Evolutionary conservation across 139 green algal species (phyloP), one percentile per base, ranked within the genome.

Genomic region (Microglena sp.): DNA sequence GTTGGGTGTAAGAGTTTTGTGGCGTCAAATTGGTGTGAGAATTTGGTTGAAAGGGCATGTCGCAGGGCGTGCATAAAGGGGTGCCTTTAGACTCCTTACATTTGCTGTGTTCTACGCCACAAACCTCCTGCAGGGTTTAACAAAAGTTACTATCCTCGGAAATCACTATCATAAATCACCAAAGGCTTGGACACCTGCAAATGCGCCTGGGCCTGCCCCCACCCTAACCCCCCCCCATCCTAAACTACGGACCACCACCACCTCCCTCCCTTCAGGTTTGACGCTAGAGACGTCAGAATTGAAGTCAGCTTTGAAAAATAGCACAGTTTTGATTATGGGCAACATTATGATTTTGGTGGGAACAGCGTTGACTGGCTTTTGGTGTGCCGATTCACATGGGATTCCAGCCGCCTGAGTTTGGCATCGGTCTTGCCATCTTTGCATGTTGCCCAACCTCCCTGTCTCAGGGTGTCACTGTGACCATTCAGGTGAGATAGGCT

Each of bases 381-480:
- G n/a, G n/a, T 68, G 56, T 77, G 24, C 63, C 77, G 33, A 66
- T 83, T 0, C 44, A 66, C 33, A 78, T 83, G 60, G 57, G 68
- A 35, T 77, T 86, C 50, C 53, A 77, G 32, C 84, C 86, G 0
- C 33, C 54, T 15, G 85, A 87, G 62, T 92, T 90, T 64, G 71
- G 73, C 0, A 74, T 78, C 24, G 89, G 89, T 4, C 74, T 95
- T 5, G 83, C 87, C 8, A 75, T 96, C 30, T 94, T 95, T 69
- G 84, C 80, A 4, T 79, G 67, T 7, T 82, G 88, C 24, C 90
- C 90, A 2, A 94, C 90, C 6, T 93, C 89, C 0, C 77, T 96
- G 26, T 89, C 87, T 5, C 81, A 63, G 30, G 56, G 64, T 64
- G 50, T 60, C 31, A 29, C 28, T 24, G 45, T 70, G 22, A 21